These are phyloP conservation scores for Eucalyptus sp. DNA, from an alignment of 345 rosid species.

Conservation along the genomic window DNA sequence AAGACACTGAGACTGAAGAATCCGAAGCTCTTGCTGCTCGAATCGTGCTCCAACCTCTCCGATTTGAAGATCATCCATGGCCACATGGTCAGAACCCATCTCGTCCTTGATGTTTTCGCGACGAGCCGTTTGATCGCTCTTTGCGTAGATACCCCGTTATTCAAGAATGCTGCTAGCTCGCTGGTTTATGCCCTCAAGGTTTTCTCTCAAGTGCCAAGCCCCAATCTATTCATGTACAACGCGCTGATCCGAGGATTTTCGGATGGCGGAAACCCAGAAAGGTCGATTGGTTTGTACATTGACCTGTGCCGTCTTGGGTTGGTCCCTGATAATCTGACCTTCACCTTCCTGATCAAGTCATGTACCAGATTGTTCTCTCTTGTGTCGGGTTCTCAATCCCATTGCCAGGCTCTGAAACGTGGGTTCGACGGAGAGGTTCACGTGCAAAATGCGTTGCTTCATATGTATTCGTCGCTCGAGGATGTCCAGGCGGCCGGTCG, in stretches of 20 bases:
- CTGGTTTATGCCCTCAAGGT: slow-evolving; percentile 27
- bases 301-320: slow-evolving; percentile 19
- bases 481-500: slow-evolving; percentile 29
- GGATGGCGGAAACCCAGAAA: slow-evolving; percentile 14
- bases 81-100: slow-evolving; percentile 45
- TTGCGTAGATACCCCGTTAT: slow-evolving; percentile 6
- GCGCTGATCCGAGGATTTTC: slow-evolving; percentile 49
- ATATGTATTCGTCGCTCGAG: slow-evolving; percentile 49
- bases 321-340: slow-evolving; percentile 56
- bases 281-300: slow-evolving; percentile 29
- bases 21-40: slow-evolving; percentile 45
- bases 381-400: slow-evolving; percentile 41
- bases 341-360: slow-evolving; percentile 52
- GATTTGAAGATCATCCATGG: slow-evolving; percentile 60
- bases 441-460: slow-evolving; percentile 54
- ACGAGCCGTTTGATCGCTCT: slow-evolving; percentile 47
- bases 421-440: slow-evolving; percentile 46
- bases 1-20: slow-evolving; percentile 35
- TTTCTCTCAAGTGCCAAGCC: slow-evolving; percentile 40
- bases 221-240: slow-evolving; percentile 49
- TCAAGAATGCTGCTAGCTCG: background rate
- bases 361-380: slow-evolving; percentile 25
- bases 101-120: slow-evolving; percentile 40
- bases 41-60: slow-evolving; percentile 34
- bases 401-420: slow-evolving; percentile 32